Conservation (phyloP, 192 early-diverging fungal genomes). For the Dispira simplex region DNA sequence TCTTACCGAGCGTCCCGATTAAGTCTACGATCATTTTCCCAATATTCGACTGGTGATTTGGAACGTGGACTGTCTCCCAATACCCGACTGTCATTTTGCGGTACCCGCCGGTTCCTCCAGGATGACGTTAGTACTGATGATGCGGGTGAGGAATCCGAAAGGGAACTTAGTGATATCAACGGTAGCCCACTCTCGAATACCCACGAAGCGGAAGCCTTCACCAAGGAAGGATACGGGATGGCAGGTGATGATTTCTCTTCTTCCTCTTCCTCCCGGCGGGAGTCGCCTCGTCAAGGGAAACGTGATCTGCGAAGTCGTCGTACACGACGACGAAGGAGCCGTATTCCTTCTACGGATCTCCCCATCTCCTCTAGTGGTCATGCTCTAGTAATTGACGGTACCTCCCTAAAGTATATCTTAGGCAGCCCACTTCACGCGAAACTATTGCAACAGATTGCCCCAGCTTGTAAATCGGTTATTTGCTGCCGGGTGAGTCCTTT, state of each 20-base stretch:
- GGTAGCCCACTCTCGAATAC: background rate
- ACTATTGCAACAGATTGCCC: conserved; percentile 44
- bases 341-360: background rate
- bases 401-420: conserved; percentile 34
- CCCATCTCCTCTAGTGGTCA: conserved; percentile 14
- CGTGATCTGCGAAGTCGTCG: background rate
- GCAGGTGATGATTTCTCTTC: no score
- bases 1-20: conserved; percentile 10
- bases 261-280: no score
- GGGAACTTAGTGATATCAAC: background rate
- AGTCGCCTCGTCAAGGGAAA: background rate
- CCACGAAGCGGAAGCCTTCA: background rate
- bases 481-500: conserved; percentile 87
- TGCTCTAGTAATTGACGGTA: conserved; percentile 79
- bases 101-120: conserved; percentile 5
- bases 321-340: background rate
- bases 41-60: conserved; percentile 5
- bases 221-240: background rate
- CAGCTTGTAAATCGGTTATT: conserved; percentile 69
- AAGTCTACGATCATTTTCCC: background rate
- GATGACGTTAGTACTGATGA: background rate
- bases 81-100: conserved; percentile 10
- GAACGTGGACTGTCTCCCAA: conserved; percentile 11
- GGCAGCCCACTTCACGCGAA: conserved; percentile 18
- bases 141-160: background rate